These are phyloP conservation scores for Heritiera fomes DNA, from an alignment of 345 rosid species.

Conservation along the genomic window DNA sequence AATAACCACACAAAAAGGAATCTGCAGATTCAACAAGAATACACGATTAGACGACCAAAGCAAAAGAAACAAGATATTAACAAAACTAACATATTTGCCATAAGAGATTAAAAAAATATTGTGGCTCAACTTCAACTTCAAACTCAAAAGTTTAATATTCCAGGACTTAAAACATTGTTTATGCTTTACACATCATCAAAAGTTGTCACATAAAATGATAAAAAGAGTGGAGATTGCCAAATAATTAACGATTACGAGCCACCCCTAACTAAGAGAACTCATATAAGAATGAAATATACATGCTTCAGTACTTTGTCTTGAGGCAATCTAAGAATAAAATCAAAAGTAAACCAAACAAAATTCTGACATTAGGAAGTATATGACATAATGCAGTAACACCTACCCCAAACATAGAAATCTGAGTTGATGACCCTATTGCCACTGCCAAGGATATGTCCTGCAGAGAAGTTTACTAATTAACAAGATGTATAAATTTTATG, in stretches of 20 bases:
- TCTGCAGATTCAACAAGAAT: conserved; percentile 30
- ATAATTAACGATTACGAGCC: background rate
- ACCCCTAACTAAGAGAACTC: background rate
- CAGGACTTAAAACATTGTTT: background rate
- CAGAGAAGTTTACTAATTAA: conserved; percentile 17
- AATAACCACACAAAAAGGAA: conserved; percentile 54
- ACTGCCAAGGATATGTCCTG: conserved; percentile 94
- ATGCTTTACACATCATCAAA: background rate
- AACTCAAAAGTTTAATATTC: background rate
- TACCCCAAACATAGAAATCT: conserved; percentile 96
- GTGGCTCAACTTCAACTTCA: background rate
- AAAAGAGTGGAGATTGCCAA: background rate
- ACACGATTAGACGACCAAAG: background rate
- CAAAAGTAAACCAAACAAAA: background rate
- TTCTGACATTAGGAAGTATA: background rate
- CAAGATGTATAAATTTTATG: background rate
- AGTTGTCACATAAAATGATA: background rate
- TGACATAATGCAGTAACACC: conserved; percentile 11
- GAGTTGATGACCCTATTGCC: conserved; percentile 95
- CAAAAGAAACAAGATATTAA: background rate
- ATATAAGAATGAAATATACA: background rate
- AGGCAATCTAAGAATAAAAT: background rate
- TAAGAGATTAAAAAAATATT: background rate
- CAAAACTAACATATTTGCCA: background rate
- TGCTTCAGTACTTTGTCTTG: background rate